Percentiles rank a stretch among this genome's conserved stretches.
phyloP scores from a whole-genome alignment of 1,139 yeast genomes.

The Yamadazyma epiphylla region DNA sequence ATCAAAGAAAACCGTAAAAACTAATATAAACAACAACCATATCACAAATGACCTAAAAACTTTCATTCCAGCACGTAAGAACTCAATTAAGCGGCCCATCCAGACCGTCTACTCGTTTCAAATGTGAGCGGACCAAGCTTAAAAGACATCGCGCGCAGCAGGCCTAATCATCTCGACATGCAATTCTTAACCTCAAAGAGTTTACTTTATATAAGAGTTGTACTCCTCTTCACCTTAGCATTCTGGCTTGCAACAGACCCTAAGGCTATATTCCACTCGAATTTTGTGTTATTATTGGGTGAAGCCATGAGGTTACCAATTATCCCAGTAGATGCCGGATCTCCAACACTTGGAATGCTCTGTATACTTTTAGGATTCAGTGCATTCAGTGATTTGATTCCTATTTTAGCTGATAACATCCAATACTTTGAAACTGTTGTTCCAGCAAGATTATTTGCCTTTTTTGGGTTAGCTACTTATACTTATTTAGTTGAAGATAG shows the following conservation, averaged over 20 bases:
- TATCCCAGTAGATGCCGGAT: slow-evolving; percentile 36
- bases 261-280: slow-evolving; percentile 33
- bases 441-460: slow-evolving; percentile 59
- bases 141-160: slow-evolving; percentile 2
- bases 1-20: no score
- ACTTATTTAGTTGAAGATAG: slow-evolving; percentile 38
- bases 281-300: slow-evolving; percentile 53
- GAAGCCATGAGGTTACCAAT: slow-evolving; percentile 54
- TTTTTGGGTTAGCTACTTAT: slow-evolving; percentile 49
- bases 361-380: slow-evolving; percentile 41
- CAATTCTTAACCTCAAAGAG: slow-evolving; percentile 53
- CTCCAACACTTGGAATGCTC: slow-evolving; percentile 52
- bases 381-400: slow-evolving; percentile 54
- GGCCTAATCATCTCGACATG: no score
- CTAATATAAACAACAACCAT: no score
- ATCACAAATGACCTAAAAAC: no score
- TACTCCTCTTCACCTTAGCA: slow-evolving; percentile 42
- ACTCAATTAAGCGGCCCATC: no score
- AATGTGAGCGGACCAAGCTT: no score
- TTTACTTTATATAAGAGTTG: slow-evolving; percentile 46
- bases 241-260: slow-evolving; percentile 63
- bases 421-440: slow-evolving; percentile 63
- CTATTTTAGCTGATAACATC: slow-evolving; percentile 52
- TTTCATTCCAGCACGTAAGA: no score
- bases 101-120: no score